Conservation (phyloP, 2,329 filamentous ascomycete genomes). For the Tolypocladium inflatum region DNA sequence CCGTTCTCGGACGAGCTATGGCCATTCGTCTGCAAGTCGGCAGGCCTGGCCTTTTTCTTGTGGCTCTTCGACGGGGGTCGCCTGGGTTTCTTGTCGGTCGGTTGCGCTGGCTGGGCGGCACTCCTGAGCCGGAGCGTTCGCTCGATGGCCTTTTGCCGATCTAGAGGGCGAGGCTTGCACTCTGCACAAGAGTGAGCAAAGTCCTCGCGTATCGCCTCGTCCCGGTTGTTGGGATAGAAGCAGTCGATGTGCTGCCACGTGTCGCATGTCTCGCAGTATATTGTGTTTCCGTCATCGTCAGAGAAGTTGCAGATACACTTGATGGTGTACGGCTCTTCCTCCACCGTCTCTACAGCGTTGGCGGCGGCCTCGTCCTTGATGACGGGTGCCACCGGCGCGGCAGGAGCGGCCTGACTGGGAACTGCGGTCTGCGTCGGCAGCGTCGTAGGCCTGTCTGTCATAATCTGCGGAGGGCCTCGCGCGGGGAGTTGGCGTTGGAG, state of each 20-base stretch:
- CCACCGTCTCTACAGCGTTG: conserved; percentile 39
- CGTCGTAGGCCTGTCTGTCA: conserved; percentile 49
- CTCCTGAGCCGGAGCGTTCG: conserved; percentile 52
- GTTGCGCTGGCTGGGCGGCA: conserved; percentile 30
- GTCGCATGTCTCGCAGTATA: conserved; percentile 91
- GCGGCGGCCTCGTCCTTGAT: conserved; percentile 31
- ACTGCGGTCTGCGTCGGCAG: conserved; percentile 46
- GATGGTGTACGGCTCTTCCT: conserved; percentile 85
- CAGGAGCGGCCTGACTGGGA: conserved; percentile 42
- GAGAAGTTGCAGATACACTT: conserved; percentile 93
- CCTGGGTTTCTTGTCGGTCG: conserved; percentile 61
- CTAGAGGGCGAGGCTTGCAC: conserved; percentile 70
- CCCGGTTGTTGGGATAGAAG: conserved; percentile 71
- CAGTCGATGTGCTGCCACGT: conserved; percentile 98
- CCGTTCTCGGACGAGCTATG: conserved; percentile 47
- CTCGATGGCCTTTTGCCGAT: conserved; percentile 65
- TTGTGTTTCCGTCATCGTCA: conserved; percentile 96
- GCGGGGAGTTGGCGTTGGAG: conserved; percentile 22
- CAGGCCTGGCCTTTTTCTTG: conserved; percentile 79
- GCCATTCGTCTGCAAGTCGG: conserved; percentile 57
- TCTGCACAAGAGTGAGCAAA: conserved; percentile 82
- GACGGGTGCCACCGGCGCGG: conserved; percentile 18
- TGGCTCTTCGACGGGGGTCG: conserved; percentile 69
- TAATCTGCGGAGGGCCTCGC: conserved; percentile 43
- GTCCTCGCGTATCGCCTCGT: conserved; percentile 59